These are phyloP conservation scores for Catharanthus roseus DNA, from an alignment of 257 asterid genomes.

Conservation along the genomic window DNA sequence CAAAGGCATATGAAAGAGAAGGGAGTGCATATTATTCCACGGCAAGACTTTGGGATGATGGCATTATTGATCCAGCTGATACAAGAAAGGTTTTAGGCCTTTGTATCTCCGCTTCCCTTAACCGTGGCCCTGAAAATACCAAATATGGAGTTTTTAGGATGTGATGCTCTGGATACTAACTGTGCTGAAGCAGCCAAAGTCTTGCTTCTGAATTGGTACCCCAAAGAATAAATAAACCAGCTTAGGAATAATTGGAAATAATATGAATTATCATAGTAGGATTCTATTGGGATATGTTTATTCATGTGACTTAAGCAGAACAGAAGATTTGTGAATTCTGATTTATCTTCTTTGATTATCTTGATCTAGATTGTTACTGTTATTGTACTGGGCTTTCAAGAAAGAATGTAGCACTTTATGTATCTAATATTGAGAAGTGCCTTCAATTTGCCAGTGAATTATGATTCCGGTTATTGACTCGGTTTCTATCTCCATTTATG, in stretches of 20 bases:
- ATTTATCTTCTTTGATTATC: not conserved
- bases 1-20: conserved; percentile 78
- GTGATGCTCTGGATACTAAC: conserved; percentile 31
- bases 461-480: too few species aligned
- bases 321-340: not conserved
- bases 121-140: conserved; percentile 55
- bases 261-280: not conserved
- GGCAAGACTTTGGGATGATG: conserved; percentile 97
- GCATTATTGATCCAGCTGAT: conserved; percentile 90
- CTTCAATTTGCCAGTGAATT: too few species aligned
- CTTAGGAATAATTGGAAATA: not conserved
- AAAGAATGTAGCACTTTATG: not conserved
- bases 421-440: too few species aligned
- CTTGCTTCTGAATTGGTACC: not conserved
- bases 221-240: too few species aligned
- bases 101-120: conserved; percentile 64
- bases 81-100: conserved; percentile 79
- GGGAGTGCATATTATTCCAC: conserved; percentile 88
- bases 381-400: not conserved
- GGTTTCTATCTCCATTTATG: too few species aligned
- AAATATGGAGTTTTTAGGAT: conserved; percentile 90
- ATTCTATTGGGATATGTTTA: not conserved
- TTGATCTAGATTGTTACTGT: not conserved
- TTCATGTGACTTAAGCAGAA: too few species aligned
- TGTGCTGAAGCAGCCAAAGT: not conserved